Evolutionary conservation across 2,329 filamentous ascomycete species (phyloP).

Genomic region (Diaporthe capsici): DNA sequence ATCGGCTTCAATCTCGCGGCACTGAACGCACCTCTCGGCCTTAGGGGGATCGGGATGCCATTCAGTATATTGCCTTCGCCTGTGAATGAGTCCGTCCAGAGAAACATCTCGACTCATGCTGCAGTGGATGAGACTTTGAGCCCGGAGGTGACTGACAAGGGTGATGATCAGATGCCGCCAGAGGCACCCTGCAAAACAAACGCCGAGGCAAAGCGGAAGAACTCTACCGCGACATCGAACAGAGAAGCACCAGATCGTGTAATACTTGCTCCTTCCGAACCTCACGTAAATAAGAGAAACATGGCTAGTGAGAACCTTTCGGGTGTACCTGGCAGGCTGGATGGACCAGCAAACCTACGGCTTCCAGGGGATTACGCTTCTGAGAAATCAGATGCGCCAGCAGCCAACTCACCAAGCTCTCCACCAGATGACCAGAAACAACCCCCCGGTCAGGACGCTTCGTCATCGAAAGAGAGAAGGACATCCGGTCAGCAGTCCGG

Average conservation of each 20-base stretch:
- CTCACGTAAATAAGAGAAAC: no score
- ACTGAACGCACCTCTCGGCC: conserved; percentile 34
- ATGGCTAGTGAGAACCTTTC: not conserved
- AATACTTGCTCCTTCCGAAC: not conserved
- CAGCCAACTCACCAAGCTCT: no score
- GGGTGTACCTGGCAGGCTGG: not conserved
- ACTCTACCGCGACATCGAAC: not conserved
- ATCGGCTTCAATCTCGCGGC: conserved; percentile 53
- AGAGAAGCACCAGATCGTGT: not conserved
- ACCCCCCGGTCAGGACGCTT: not conserved
- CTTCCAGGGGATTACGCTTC: not conserved
- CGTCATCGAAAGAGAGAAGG: not conserved
- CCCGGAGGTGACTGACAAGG: not conserved
- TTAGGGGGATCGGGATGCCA: conserved; percentile 40
- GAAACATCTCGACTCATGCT: not conserved
- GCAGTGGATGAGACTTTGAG: not conserved
- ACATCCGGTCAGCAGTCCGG: not conserved
- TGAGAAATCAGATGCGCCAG: not conserved
- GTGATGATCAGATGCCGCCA: not conserved
- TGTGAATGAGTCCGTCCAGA: conserved; percentile 27
- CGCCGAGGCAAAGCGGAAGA: not conserved
- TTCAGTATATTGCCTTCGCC: conserved; percentile 42
- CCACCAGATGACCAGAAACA: no score
- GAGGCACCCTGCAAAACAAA: not conserved
- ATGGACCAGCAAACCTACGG: not conserved